Evolutionary conservation across 305 asterid genomes (phyloP).

Genomic region (Plantago lanceolata): DNA sequence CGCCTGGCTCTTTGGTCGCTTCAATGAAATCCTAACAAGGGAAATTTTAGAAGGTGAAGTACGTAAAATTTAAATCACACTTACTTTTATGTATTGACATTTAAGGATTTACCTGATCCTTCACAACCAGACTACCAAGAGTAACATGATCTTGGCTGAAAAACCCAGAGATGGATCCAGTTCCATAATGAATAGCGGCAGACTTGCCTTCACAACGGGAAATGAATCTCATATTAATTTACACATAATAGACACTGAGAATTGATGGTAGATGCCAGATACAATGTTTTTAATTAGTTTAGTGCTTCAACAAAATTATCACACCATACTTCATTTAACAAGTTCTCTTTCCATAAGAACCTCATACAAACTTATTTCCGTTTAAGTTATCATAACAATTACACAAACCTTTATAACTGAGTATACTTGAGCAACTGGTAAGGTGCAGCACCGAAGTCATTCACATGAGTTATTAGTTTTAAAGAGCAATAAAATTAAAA

Average conservation of each 20-base stretch:
- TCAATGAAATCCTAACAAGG: slow-evolving; percentile 62
- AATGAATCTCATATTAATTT: slow-evolving; percentile 12
- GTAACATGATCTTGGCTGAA: slow-evolving; percentile 68
- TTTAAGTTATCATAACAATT: background rate
- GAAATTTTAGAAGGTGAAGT: slow-evolving; percentile 21
- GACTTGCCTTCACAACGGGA: slow-evolving; percentile 58
- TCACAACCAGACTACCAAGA: slow-evolving; percentile 61
- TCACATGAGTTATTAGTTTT: too few species aligned
- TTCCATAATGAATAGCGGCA: slow-evolving; percentile 80
- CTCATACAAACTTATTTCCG: background rate
- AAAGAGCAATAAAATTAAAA: too few species aligned
- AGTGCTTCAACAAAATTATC: slow-evolving; percentile 5
- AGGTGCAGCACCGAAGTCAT: background rate
- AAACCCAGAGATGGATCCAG: slow-evolving; percentile 87
- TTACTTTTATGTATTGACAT: slow-evolving; percentile 12
- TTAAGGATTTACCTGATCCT: slow-evolving; percentile 81
- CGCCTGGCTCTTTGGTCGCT: slow-evolving; percentile 79
- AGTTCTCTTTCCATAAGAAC: background rate
- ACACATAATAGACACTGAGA: background rate
- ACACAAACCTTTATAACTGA: background rate
- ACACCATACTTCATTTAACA: slow-evolving; percentile 16
- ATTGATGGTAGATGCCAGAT: too few species aligned
- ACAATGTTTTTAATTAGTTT: background rate
- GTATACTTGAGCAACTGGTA: background rate
- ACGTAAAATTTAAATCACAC: background rate